Base-by-base conservation (phyloP, 805 yeast species). In the Priceomyces castillae region DNA sequence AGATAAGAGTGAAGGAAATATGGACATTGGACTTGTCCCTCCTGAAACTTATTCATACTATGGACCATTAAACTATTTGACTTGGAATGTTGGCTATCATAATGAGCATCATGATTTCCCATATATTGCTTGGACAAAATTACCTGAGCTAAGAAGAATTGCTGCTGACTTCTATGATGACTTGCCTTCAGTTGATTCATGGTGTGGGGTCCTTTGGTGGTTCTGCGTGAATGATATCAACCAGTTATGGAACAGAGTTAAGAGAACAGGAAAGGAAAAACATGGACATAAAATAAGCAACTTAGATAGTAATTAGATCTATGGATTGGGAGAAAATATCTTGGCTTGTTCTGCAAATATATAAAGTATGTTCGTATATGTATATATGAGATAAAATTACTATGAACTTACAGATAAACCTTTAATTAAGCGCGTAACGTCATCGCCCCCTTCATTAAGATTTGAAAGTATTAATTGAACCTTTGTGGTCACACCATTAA, bases 101-200 rank as follows among this genome's bases (percentile, higher is more conserved):
- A 89, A 86, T 56, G 97, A 90, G 64, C 97, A 90, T 63, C 97
- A 90, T 59, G 97, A 90, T 66, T 90, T 90, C 73, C 97, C 97
- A 1, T 90, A 82, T 60, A 77, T 90, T 53, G 92, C 97, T 0
- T 90, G 97, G 97, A 77, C 94, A 0, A 78, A 81, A 48, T 68
- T 90, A 39, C 86, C 86, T 28, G 66, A 75, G 41, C 67, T 90
- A 31, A 74, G 83, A 43, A 59, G 64, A 37, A 77, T 86, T 25
- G 96, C 96, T 2, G 59, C 73, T 17, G 97, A 90, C 55, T 90
- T 86, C 58, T 90, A 90, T 60, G 84, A 78, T 34, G 86, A 87
- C 2, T 72, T 90, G 44, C 97, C 97, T 1, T 69, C 64, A 46
- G 90, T 87, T 47, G 70, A 76, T 31, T 81, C 90, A 28, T 90